Evolutionary conservation across 257 asterid genomes (phyloP).

Genomic region (Dorcoceras hygrometricum): DNA sequence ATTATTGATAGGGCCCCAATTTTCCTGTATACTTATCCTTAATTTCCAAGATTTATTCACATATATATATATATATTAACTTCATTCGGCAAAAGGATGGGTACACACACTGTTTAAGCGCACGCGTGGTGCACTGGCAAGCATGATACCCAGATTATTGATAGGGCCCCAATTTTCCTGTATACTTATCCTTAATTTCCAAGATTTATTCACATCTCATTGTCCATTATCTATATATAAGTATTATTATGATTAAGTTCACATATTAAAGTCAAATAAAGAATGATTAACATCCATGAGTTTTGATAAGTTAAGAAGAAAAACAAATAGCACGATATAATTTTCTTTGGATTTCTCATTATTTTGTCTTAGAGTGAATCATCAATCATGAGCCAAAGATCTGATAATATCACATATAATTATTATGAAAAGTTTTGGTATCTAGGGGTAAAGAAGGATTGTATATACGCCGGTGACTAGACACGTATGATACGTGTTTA

Average conservation of each 20-base stretch:
- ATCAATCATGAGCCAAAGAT: background rate
- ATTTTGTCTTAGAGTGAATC: background rate
- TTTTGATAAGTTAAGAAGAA: background rate
- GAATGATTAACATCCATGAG: background rate
- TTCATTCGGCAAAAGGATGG: slow-evolving; percentile 34
- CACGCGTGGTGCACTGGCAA: slow-evolving; percentile 60
- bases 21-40: background rate
- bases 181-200: background rate
- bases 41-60: slow-evolving; percentile 5
- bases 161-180: slow-evolving; percentile 37
- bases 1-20: slow-evolving; percentile 50
- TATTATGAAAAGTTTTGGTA: too few relatives aligned
- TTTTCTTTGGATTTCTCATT: background rate
- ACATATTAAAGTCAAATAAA: background rate
- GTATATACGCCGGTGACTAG: too few relatives aligned
- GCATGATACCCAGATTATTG: slow-evolving; percentile 53
- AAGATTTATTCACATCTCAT: slow-evolving; percentile 14
- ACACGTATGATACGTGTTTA: too few relatives aligned
- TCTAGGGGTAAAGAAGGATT: too few relatives aligned
- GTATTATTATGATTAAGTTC: background rate
- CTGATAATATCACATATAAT: background rate
- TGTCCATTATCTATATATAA: background rate
- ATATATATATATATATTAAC: slow-evolving; percentile 23
- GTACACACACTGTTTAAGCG: slow-evolving; percentile 55
- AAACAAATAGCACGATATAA: background rate